These are phyloP conservation scores for Komagataea norvegica DNA, from an alignment of 1,139 yeast genomes.

Conservation along the genomic window DNA sequence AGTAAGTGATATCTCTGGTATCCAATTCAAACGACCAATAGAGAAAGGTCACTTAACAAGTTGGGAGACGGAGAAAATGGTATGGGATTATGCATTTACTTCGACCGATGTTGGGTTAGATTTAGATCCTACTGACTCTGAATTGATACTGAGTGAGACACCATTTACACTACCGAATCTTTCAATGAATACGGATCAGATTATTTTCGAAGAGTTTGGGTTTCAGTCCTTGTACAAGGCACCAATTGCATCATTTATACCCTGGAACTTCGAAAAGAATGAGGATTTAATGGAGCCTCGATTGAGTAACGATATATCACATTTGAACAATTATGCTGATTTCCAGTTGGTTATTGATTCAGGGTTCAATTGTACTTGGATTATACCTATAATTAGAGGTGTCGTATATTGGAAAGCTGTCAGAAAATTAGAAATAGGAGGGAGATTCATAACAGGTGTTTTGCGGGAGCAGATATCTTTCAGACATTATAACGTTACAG, in stretches of 20 bases:
- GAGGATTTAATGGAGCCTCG: slow-evolving; percentile 23
- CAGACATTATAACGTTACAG: slow-evolving; percentile 89
- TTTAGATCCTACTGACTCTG: slow-evolving; percentile 31
- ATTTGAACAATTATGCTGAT: slow-evolving; percentile 38
- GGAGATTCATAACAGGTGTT: slow-evolving; percentile 76
- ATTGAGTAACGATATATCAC: slow-evolving; percentile 17
- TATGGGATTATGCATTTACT: slow-evolving; percentile 80
- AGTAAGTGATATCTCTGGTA: slow-evolving; percentile 71
- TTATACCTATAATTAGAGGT: slow-evolving; percentile 80
- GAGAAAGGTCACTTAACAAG: slow-evolving; percentile 86
- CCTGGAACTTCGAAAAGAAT: slow-evolving; percentile 47
- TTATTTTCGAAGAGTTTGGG: slow-evolving; percentile 90
- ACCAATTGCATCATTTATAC: slow-evolving; percentile 63
- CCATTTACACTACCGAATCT: slow-evolving; percentile 81
- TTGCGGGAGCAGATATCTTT: slow-evolving; percentile 81
- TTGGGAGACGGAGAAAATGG: slow-evolving; percentile 89
- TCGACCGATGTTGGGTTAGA: slow-evolving; percentile 31
- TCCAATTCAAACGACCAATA: slow-evolving; percentile 73
- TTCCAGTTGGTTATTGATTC: slow-evolving; percentile 80
- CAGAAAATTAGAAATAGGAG: slow-evolving; percentile 68
- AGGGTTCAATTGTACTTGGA: slow-evolving; percentile 86
- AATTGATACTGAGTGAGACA: slow-evolving; percentile 48
- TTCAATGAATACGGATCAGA: slow-evolving; percentile 84
- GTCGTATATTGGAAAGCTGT: slow-evolving; percentile 76
- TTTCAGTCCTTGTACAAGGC: slow-evolving; percentile 48